Evolutionary conservation across 768 basidiomycete genomes (phyloP), one percentile per base, ranked within the genome.

Genomic region (Leccinum ochraceum): DNA sequence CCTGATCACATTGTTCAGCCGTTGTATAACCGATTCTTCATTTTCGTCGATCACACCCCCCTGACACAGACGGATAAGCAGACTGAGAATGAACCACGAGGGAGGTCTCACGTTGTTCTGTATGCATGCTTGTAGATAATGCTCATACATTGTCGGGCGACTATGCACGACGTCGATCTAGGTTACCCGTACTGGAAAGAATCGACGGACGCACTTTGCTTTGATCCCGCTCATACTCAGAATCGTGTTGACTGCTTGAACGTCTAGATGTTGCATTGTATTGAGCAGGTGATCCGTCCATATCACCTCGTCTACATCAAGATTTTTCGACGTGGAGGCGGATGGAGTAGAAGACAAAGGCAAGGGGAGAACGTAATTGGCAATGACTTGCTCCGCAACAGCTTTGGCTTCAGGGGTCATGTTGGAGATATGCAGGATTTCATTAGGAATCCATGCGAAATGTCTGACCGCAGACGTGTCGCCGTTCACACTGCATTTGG

Each of bases 391-490:
- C 67, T 94, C 91, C 11, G 89, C 84, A 2, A 85, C 72, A 22
- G 82, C 70, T 87, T 85, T 83, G 48, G 86, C 79, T 66, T 92
- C 90, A 0, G 72, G 39, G 14, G 78, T 81, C 17, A 81, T 71
- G n/a, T 78, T 74, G 9, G 81, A 78, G 61, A 83, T 81, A 46
- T 80, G 79, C 9, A 95, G 77, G 32, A 98, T 78, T 44, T 81
- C 78, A 28, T 88, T 81, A 0, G 97, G 95, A 62, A 99, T 98
- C 97, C 97, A 99, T 0, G 85, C 86, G 68, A 98, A 98, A 51
- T 95, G 91, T 16, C 77, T 67, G 32, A 88, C 80, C 2, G 94
- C 94, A 1, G 83, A 78, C 2, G 81, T 75, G 57, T 94, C 92
- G 44, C 86, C 85, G 60, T 86, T 87, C 71, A 96, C 94, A 63